Evolutionary conservation across 768 basidiomycete species (phyloP), one percentile per base, ranked within the genome.

Genomic region (Collybia sp.): DNA sequence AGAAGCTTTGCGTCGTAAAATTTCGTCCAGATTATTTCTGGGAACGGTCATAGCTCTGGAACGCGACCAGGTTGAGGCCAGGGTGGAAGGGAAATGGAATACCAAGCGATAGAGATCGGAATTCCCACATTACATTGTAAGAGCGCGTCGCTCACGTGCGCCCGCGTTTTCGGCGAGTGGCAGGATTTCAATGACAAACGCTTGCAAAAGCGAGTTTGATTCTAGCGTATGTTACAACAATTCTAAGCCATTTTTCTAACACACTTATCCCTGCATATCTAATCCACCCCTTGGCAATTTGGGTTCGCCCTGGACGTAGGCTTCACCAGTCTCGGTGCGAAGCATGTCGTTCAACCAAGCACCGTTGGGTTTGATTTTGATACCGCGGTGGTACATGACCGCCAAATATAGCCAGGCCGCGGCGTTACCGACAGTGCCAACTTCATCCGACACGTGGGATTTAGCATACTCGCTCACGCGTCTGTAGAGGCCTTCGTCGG

Each of bases 311-410:
- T 70, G 65, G 40, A 64, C 62, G 62, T 91, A 91, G 11, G 68
- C 71, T 61, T 90, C 84, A 20, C 80, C 79, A 30, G 83, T 88
- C 65, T 90, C 88, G 55, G 78, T 73, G 25, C 89, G 76, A 53
- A 88, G 63, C 66, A 91, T 61, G 60, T 92, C 89, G 55, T 91
- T 91, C 65, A 92, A 63, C 89, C 89, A 92, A 40, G 83, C 83
- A 33, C 89, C 89, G 11, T 84, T 78, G 17, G 89, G 88, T 69
- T 82, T 72, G 53, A 92, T 71, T 71, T 86, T 88, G 63, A 80
- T 71, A 9, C 87, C 86, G 49, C 86, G 83, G 48, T 56, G 66
- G 67, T 85, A 88, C 83, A 88, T 88, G 44, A 88, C 85, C 8
- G 89, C 89, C 45, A 92, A 64, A 54, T 77, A 78, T 49, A 78